Evolutionary conservation across 2,329 filamentous ascomycete genomes (phyloP).

Genomic region (Aspergillus tanneri): DNA sequence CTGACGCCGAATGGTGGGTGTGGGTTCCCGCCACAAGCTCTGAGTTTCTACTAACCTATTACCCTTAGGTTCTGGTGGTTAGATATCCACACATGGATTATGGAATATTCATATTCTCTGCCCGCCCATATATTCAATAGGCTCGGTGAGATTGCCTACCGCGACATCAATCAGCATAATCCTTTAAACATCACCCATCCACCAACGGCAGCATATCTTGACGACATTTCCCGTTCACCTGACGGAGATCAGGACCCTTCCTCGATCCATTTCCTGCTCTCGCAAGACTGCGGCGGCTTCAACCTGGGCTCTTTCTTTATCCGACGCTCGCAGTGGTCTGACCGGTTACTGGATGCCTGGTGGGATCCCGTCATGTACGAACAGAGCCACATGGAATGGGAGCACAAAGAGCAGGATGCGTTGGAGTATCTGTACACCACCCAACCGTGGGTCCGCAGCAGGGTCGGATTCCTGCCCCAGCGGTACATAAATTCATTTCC

Average conservation of each 20-base stretch:
- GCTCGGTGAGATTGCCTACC: constrained; percentile 72
- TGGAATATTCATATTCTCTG: constrained; percentile 90
- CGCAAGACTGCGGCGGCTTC: constrained; percentile 94
- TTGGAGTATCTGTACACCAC: constrained; percentile 87
- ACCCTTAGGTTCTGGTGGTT: constrained; percentile 92
- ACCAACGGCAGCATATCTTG: constrained; percentile 70
- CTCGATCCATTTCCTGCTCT: constrained; percentile 83
- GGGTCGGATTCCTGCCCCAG: constrained; percentile 85
- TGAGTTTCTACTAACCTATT: constrained; percentile 13
- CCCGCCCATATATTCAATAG: constrained; percentile 87
- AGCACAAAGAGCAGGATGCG: constrained; percentile 97
- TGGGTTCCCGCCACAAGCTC: background rate
- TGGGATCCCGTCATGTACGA: constrained; percentile 98
- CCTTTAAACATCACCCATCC: constrained; percentile 92
- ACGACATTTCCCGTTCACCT: constrained; percentile 68
- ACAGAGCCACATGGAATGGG: constrained; percentile 98
- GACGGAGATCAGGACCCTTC: constrained; percentile 73
- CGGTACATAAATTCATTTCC: constrained; percentile 95
- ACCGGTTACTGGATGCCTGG: constrained; percentile 90
- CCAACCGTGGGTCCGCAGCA: constrained; percentile 88
- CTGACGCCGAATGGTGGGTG: constrained; percentile 88
- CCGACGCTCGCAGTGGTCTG: constrained; percentile 80
- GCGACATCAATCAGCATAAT: constrained; percentile 95
- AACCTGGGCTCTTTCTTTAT: constrained; percentile 96
- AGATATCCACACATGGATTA: constrained; percentile 94